Percentiles rank a stretch among this genome's conserved stretches.
Evolutionary conservation across 2,329 filamentous ascomycete genomes (phyloP).

Genomic region (Chaetomiaceae sp.): DNA sequence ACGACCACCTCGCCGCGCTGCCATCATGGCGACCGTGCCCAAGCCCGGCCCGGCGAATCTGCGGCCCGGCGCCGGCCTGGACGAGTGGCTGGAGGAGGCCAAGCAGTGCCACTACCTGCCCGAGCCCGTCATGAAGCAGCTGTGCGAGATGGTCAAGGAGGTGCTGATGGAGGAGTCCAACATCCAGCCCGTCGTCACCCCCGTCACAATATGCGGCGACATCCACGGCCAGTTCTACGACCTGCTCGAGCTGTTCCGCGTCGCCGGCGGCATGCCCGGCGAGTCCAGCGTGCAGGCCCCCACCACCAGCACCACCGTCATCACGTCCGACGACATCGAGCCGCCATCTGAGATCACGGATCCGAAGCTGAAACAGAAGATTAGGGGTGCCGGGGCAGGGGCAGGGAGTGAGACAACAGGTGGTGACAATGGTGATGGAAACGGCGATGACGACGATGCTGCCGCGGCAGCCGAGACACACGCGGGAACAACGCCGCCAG

Average conservation of each 20-base stretch:
- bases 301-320: constrained; percentile 63
- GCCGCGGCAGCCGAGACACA: background rate
- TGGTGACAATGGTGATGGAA: constrained; percentile 42
- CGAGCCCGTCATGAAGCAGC: constrained; percentile 94
- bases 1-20: too few species aligned
- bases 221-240: constrained; percentile 99
- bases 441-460: constrained; percentile 38
- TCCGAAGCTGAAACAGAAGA: constrained; percentile 79
- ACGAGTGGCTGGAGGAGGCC: constrained; percentile 95
- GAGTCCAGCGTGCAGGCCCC: constrained; percentile 65
- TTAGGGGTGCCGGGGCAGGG: constrained; percentile 55
- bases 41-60: constrained; percentile 87
- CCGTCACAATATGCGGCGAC: constrained; percentile 94
- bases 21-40: constrained; percentile 54
- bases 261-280: constrained; percentile 93
- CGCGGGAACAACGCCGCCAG: constrained; percentile 32
- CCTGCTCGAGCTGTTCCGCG: constrained; percentile 90
- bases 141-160: constrained; percentile 98
- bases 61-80: constrained; percentile 73
- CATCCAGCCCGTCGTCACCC: constrained; percentile 94
- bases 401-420: constrained; percentile 21
- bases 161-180: constrained; percentile 99
- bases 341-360: constrained; percentile 84
- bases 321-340: constrained; percentile 87
- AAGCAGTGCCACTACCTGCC: constrained; percentile 97